These are phyloP conservation scores for Schizothecium vesticola DNA, from an alignment of 495 filamentous ascomycete species.

Conservation along the genomic window DNA sequence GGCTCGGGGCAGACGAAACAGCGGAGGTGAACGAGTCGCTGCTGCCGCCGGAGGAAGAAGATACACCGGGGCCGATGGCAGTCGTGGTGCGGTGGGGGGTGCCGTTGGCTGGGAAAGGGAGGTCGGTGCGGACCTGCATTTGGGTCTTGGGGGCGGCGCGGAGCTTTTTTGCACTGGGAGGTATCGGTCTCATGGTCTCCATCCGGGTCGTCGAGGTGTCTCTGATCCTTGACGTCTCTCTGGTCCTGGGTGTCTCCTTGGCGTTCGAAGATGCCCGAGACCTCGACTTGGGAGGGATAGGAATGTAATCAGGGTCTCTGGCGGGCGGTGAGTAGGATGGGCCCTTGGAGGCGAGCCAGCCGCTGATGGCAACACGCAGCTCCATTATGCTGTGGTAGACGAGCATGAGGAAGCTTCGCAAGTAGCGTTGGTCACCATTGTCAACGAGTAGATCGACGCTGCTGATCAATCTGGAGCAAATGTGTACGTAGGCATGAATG, in stretches of 20 bases:
- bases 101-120: slow-evolving; percentile 17
- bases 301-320: neutral
- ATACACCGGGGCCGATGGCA: slow-evolving; percentile 32
- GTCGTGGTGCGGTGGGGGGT: slow-evolving; percentile 25
- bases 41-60: slow-evolving; percentile 55
- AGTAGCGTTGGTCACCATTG: slow-evolving; percentile 66
- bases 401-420: slow-evolving; percentile 70
- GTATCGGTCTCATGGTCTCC: neutral
- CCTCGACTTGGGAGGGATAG: slow-evolving; percentile 5
- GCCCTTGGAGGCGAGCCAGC: slow-evolving; percentile 5
- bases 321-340: neutral
- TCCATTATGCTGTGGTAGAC: slow-evolving; percentile 74
- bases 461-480: slow-evolving; percentile 59
- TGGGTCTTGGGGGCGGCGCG: slow-evolving; percentile 7
- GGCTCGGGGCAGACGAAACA: slow-evolving; percentile 33
- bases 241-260: neutral
- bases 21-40: slow-evolving; percentile 61
- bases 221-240: neutral
- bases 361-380: slow-evolving; percentile 42
- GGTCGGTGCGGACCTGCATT: slow-evolving; percentile 24
- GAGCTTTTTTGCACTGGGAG: neutral
- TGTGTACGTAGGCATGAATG: slow-evolving; percentile 66
- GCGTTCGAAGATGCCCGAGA: slow-evolving; percentile 6
- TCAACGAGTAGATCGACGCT: slow-evolving; percentile 62
- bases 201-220: neutral